phyloP scores from a whole-genome alignment of 2,329 filamentous ascomycete species.

The Alternaria panax region DNA sequence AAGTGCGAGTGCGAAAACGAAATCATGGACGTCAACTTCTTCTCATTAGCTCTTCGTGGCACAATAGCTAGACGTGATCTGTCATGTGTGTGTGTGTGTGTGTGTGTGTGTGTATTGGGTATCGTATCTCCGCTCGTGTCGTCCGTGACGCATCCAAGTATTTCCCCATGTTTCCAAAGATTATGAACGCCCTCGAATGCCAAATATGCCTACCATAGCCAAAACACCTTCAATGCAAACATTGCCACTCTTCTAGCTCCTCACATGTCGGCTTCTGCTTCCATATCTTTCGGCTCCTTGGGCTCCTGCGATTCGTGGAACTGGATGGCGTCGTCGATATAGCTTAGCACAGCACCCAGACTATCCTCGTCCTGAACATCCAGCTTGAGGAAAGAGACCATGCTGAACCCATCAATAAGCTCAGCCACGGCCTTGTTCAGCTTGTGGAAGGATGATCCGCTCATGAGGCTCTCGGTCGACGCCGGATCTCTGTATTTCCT shows the following conservation, averaged over 20 bases:
- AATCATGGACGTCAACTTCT: background rate
- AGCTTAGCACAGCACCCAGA: constrained; percentile 81
- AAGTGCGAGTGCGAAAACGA: background rate
- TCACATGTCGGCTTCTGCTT: constrained; percentile 6
- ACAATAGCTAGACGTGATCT: background rate
- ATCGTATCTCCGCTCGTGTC: constrained; percentile 8
- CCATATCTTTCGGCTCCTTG: constrained; percentile 70
- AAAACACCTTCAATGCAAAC: constrained; percentile 16
- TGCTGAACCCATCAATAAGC: constrained; percentile 95
- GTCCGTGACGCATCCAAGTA: background rate
- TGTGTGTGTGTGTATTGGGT: constrained; percentile 9
- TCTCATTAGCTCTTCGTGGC: background rate
- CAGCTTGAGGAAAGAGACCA: constrained; percentile 93
- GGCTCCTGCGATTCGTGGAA: constrained; percentile 94
- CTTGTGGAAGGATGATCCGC: constrained; percentile 79
- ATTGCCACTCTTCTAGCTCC: background rate
- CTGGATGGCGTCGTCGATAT: constrained; percentile 93
- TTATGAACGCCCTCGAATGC: constrained; percentile 6
- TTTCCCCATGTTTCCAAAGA: background rate
- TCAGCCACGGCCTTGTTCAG: constrained; percentile 88
- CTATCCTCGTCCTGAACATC: constrained; percentile 93
- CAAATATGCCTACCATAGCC: background rate
- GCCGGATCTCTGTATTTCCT: constrained; percentile 66
- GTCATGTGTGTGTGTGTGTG: background rate
- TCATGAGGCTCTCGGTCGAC: constrained; percentile 75